Evolutionary conservation across 2,329 filamentous ascomycete genomes (phyloP).

Genomic region (Fusarium sp.): DNA sequence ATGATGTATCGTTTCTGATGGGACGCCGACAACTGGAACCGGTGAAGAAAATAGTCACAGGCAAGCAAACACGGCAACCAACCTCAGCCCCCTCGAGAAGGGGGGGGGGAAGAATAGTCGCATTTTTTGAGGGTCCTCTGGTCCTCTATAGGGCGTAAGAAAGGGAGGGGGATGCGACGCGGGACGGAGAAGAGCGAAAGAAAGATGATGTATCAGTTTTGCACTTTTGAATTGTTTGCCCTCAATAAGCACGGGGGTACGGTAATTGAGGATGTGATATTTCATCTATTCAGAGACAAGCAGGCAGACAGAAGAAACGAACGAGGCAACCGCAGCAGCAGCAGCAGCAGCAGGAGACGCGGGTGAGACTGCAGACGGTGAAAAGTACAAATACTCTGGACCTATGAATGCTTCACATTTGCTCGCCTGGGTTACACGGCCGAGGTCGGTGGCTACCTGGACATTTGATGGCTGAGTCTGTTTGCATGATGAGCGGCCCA

Average conservation of each 20-base stretch:
- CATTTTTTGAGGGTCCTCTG: not conserved
- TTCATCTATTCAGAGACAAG: not conserved
- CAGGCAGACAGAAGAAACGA: not conserved
- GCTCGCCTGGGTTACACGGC: not conserved
- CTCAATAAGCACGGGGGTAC: not conserved
- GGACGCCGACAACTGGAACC: conserved; percentile 8
- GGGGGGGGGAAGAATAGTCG: not conserved
- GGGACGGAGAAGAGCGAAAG: conserved; percentile 23
- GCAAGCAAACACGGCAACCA: not conserved
- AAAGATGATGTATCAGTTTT: conserved; percentile 37
- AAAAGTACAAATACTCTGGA: not conserved
- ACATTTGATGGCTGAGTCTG: not conserved
- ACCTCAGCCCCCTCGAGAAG: not conserved
- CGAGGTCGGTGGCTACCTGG: not conserved
- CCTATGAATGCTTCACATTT: not conserved
- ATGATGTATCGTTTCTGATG: conserved; percentile 32
- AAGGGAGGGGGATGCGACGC: conserved; percentile 23
- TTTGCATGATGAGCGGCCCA: not conserved
- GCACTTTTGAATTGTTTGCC: not conserved
- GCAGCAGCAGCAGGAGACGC: not conserved
- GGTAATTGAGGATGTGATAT: not conserved
- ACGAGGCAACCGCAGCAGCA: not conserved
- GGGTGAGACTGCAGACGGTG: not conserved
- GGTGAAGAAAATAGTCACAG: conserved; percentile 13
- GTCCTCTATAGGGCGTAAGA: not conserved